These are phyloP conservation scores for Mycoemilia scoparia DNA, from an alignment of 192 early-diverging fungal genomes.

Conservation along the genomic window DNA sequence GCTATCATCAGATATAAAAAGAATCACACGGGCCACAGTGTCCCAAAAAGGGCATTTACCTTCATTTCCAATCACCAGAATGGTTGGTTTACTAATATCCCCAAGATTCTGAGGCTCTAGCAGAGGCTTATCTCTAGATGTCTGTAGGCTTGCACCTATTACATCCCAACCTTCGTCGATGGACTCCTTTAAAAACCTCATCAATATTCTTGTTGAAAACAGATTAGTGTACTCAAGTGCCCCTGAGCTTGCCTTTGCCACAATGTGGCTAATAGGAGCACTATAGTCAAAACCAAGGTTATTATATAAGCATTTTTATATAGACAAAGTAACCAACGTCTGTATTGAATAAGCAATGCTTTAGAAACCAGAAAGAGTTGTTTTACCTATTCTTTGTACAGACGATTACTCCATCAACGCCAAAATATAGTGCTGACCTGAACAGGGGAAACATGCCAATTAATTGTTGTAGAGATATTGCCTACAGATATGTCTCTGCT, in stretches of 20 bases:
- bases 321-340: too few species aligned
- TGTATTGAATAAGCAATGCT: too few species aligned
- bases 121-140: not conserved
- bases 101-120: constrained; percentile 1
- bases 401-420: constrained; percentile 15
- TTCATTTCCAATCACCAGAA: constrained; percentile 26
- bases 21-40: too few species aligned
- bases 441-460: too few species aligned
- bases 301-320: too few species aligned
- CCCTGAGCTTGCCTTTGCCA: constrained; percentile 20
- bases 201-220: not conserved
- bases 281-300: too few species aligned
- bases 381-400: constrained; percentile 1
- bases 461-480: too few species aligned
- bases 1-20: too few species aligned
- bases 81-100: constrained; percentile 5
- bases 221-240: constrained; percentile 15
- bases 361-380: too few species aligned
- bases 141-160: constrained; percentile 4
- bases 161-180: constrained; percentile 12
- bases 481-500: too few species aligned
- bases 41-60: not conserved
- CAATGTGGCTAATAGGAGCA: constrained; percentile 5
- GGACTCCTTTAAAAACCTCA: constrained; percentile 1
- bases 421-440: constrained; percentile 26